These are phyloP conservation scores for Ammopiptanthus mongolicus DNA, from an alignment of 306 rosid genomes.

Conservation along the genomic window DNA sequence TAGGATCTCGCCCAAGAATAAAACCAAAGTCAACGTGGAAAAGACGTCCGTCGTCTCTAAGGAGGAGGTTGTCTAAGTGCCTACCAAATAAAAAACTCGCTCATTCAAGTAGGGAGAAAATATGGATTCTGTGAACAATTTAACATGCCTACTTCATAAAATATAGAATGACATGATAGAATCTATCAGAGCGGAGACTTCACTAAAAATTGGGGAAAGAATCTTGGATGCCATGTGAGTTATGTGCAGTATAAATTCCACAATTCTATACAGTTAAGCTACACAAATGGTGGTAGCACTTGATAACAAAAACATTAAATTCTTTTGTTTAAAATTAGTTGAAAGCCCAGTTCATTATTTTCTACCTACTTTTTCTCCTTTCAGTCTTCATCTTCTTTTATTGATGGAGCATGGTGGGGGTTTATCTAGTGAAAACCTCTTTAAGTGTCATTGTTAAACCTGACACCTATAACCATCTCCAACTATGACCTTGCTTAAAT, in stretches of 20 bases:
- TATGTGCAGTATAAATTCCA: background rate
- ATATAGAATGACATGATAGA: background rate
- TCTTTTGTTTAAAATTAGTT: background rate
- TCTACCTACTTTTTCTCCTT: background rate
- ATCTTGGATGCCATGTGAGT: background rate
- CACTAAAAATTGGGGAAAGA: background rate
- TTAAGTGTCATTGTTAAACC: background rate
- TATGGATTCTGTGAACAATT: conserved; percentile 7
- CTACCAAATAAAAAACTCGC: conserved; percentile 32
- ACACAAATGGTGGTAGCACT: background rate
- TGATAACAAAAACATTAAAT: background rate
- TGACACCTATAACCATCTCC: background rate
- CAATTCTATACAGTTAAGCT: background rate
- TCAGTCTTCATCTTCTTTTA: background rate
- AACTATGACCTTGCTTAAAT: background rate
- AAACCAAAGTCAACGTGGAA: conserved; percentile 98
- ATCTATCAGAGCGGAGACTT: background rate
- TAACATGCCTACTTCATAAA: conserved; percentile 3
- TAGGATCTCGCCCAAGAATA: conserved; percentile 95
- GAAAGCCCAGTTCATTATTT: background rate
- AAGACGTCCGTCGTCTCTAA: conserved; percentile 90
- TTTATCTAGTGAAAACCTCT: background rate
- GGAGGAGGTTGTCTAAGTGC: conserved; percentile 97
- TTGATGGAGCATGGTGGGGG: background rate
- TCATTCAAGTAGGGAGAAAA: conserved; percentile 10